A percentile compares a stretch with the other conserved stretches of the same genome.
Conservation (phyloP, 2,329 filamentous ascomycete genomes). For the Arthroderma sp. region DNA sequence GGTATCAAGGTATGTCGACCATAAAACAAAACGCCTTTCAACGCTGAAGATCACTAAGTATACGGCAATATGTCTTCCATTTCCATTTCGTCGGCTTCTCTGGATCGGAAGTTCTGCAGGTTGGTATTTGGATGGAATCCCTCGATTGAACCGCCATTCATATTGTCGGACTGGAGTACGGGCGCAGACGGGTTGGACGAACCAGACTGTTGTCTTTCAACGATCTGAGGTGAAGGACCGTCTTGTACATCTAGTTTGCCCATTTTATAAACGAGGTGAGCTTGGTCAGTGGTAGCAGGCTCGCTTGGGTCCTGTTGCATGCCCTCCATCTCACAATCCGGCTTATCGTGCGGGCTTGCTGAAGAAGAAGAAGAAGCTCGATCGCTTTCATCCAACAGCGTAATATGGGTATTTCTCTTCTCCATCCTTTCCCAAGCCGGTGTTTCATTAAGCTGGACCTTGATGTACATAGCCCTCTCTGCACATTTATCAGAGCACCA, state of each 20-base stretch:
- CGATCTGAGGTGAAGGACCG: conserved; percentile 15
- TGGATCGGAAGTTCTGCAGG: too few species aligned
- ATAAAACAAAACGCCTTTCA: too few species aligned
- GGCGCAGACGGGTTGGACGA: conserved; percentile 17
- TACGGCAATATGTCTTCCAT: conserved; percentile 1
- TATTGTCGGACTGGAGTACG: conserved; percentile 19
- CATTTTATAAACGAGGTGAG: conserved; percentile 15
- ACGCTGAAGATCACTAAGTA: neutral
- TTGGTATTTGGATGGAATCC: conserved; percentile 23
- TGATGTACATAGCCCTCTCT: conserved; percentile 66
- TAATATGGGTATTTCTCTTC: conserved; percentile 43
- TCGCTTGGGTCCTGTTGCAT: too few species aligned
- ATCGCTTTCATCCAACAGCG: conserved; percentile 51
- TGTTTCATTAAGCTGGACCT: conserved; percentile 74
- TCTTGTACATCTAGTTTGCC: conserved; percentile 17
- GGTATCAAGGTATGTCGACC: too few species aligned
- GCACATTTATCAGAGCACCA: conserved; percentile 81
- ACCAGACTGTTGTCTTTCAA: conserved; percentile 17
- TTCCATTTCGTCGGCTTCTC: neutral
- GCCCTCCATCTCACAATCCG: neutral
- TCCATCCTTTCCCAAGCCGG: conserved; percentile 71
- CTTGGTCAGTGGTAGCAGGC: conserved; percentile 13
- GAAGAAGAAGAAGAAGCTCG: neutral
- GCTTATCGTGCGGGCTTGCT: neutral
- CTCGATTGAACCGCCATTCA: conserved; percentile 28